Conservation (phyloP, 768 basidiomycete genomes). For the Suillus spraguei region DNA sequence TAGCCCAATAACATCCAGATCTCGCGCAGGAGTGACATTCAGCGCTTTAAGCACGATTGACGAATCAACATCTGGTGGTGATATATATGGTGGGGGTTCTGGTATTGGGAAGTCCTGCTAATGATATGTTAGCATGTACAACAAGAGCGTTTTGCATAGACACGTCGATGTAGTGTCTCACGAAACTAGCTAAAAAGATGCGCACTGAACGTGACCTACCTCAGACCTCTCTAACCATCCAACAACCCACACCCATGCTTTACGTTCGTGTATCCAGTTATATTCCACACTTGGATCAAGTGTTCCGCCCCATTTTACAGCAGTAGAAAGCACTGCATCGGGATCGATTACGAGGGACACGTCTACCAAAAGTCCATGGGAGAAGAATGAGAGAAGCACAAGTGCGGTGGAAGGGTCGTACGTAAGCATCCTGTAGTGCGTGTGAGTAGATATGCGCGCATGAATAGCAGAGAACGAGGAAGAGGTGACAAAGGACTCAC, state of each 20-base stretch:
- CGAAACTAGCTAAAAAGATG: constrained; percentile 1
- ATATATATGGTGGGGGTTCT: constrained; percentile 41
- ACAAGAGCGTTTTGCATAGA: not conserved
- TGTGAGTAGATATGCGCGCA: constrained; percentile 10
- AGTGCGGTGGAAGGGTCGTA: constrained; percentile 54
- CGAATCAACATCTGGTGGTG: constrained; percentile 43
- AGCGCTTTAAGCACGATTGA: constrained; percentile 56
- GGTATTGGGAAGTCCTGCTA: constrained; percentile 46
- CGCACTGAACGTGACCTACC: constrained; percentile 35
- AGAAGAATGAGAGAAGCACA: constrained; percentile 51
- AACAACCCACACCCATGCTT: constrained; percentile 53
- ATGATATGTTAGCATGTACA: not conserved
- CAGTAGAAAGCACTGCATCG: constrained; percentile 19
- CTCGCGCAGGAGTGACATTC: constrained; percentile 46
- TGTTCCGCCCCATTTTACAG: constrained; percentile 9
- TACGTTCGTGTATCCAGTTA: constrained; percentile 56
- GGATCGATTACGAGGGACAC: constrained; percentile 51
- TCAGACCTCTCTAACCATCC: constrained; percentile 57
- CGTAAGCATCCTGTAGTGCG: constrained; percentile 49
- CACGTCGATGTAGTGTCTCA: constrained; percentile 4
- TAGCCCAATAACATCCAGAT: constrained; percentile 41
- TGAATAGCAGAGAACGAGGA: constrained; percentile 15
- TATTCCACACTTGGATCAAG: constrained; percentile 18
- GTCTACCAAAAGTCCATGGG: constrained; percentile 58
- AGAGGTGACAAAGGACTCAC: constrained; percentile 38